Conservation (phyloP, 2,329 filamentous ascomycete genomes). For the Zymoseptoria tritici region DNA sequence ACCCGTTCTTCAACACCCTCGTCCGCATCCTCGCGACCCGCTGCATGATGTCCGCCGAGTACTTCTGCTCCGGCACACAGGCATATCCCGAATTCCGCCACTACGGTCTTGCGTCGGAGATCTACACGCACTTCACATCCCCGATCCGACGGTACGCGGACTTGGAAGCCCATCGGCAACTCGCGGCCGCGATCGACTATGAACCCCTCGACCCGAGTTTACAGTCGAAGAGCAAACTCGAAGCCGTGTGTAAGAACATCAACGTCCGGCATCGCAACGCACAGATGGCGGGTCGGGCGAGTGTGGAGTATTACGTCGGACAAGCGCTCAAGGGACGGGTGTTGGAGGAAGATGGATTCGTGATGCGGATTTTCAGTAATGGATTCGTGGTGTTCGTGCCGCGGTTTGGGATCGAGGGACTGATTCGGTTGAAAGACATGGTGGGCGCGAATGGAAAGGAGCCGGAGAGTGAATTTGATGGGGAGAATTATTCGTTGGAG, state of each 20-base stretch:
- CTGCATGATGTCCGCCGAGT: constrained; percentile 99
- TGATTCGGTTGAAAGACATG: constrained; percentile 80
- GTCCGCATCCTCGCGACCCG: constrained; percentile 95
- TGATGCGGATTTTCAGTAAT: constrained; percentile 96
- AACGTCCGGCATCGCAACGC: constrained; percentile 96
- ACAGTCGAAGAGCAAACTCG: constrained; percentile 74
- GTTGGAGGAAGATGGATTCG: constrained; percentile 80
- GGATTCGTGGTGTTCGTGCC: constrained; percentile 96
- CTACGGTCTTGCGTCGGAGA: constrained; percentile 91
- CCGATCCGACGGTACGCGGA: constrained; percentile 98
- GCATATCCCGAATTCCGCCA: constrained; percentile 91
- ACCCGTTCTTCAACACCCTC: constrained; percentile 97
- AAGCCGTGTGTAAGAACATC: constrained; percentile 96
- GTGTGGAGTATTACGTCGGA: constrained; percentile 95
- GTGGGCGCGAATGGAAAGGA: constrained; percentile 50
- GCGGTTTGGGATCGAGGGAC: constrained; percentile 86
- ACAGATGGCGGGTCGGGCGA: constrained; percentile 87
- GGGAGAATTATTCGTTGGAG: constrained; percentile 71
- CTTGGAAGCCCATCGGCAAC: constrained; percentile 84
- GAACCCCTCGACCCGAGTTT: constrained; percentile 75
- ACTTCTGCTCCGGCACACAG: constrained; percentile 92
- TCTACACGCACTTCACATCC: constrained; percentile 98
- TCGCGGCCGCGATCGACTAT: constrained; percentile 92
- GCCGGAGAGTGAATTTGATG: constrained; percentile 75
- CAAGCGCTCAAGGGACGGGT: constrained; percentile 78